Base-by-base conservation (phyloP, 495 filamentous ascomycete species). In the Trichocladium antarcticum region DNA sequence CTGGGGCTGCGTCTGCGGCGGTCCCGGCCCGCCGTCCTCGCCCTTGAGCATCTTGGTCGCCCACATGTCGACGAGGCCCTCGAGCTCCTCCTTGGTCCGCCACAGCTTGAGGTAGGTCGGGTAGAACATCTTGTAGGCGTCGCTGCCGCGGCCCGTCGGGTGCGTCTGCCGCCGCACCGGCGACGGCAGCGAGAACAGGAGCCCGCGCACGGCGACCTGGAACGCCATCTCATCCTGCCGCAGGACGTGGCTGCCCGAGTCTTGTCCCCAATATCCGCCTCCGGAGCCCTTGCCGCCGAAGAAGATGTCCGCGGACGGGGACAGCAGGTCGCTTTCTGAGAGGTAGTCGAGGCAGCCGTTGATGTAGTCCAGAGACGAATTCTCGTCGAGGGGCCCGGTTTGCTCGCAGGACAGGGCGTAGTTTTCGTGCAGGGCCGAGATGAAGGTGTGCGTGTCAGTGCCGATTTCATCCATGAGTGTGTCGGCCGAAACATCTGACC, bases 391-490 rank as follows among this genome's bases (percentile, higher is more conserved):
- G 9, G 67, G 65, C 5, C 68, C 62, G n/a, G 62, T 66, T 10
- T 78, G 74, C 47, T 83, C 77, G 58, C 90, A 95, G 0, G 90
- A 96, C 6, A 83, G 69, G 1, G 84, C 73, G 55, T 90, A 97
- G 60, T 99, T 99, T 57, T 99, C 92, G 61, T 99, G 92, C 9
- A 99, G 69, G 1, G 87, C 85, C n/a, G 84, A 80, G 45, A 95
- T 78, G 59, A 97, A 95, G 0, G 89, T 96, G 46, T 81, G 75
- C 0, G 78, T 80, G 58, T 97, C 92, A 2, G 89, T 93, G 6
- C 92, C 92, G 3, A 84, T 85, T 62, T 95, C 89, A 52, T 95
- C 84, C 16, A 89, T 78, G 22, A 99, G 70, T 7, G 77, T 75
- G 54, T 94, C 81, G 20, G 87, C 76, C 22, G 74, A 69, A 1